Evolutionary conservation across 116 monocot genomes (phyloP).

Genomic region (Phalaenopsis hybrid): DNA sequence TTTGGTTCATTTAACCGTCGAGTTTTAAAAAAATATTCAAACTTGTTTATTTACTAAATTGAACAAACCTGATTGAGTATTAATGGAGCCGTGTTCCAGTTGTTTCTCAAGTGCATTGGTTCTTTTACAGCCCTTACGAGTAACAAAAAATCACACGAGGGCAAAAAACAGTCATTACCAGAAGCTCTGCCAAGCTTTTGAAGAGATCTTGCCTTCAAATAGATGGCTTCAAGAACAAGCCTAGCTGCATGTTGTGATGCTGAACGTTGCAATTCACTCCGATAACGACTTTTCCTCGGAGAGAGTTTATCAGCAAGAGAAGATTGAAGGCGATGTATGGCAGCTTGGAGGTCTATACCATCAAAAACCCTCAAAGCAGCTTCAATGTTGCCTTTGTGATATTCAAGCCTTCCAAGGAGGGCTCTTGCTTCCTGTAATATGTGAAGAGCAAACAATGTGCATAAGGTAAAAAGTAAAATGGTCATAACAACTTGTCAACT

Average conservation of each 20-base stretch:
- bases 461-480: too few relatives aligned
- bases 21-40: too few relatives aligned
- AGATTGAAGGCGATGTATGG: constrained; percentile 65
- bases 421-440: constrained; percentile 92
- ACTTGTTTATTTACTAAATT: too few relatives aligned
- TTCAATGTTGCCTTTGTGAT: constrained; percentile 88
- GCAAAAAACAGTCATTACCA: constrained; percentile 31
- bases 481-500: too few relatives aligned
- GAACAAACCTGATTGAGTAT: too few relatives aligned
- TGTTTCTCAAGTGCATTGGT: too few relatives aligned
- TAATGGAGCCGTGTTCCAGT: too few relatives aligned
- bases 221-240: constrained; percentile 87
- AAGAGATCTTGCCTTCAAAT: constrained; percentile 85
- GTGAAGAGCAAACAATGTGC: too few relatives aligned
- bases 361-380: constrained; percentile 89
- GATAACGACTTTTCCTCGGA: constrained; percentile 31
- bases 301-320: constrained; percentile 42
- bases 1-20: too few relatives aligned
- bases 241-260: constrained; percentile 71
- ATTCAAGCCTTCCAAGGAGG: constrained; percentile 80
- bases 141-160: background rate
- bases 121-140: too few relatives aligned
- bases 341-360: constrained; percentile 83
- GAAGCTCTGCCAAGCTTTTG: constrained; percentile 64
- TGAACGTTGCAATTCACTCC: constrained; percentile 38